Percentiles rank a stretch among this genome's conserved stretches.
These are phyloP conservation scores for Hypoxylon lenormandii DNA, from an alignment of 495 filamentous ascomycete genomes.

Conservation along the genomic window DNA sequence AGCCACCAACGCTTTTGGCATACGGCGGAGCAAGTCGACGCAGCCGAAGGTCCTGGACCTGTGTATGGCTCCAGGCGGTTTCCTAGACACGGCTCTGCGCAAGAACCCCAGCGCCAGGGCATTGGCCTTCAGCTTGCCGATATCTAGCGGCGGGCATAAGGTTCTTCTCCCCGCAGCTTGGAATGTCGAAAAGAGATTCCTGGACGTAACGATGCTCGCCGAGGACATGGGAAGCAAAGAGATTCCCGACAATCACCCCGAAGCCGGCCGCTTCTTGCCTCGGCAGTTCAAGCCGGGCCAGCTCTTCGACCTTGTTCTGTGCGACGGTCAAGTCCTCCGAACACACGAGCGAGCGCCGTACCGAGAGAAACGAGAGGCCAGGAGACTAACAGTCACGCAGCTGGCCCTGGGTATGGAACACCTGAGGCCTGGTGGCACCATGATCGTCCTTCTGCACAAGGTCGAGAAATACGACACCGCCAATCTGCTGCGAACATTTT, in stretches of 20 bases:
- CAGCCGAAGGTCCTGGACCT: conserved; percentile 62
- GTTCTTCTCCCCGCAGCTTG: conserved; percentile 49
- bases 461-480: conserved; percentile 59
- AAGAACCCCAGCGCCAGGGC: conserved; percentile 54
- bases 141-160: conserved; percentile 57
- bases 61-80: conserved; percentile 71
- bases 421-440: conserved; percentile 58
- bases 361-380: conserved; percentile 57
- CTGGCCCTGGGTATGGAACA: conserved; percentile 63
- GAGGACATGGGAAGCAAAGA: conserved; percentile 60
- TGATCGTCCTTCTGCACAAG: conserved; percentile 66
- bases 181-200: conserved; percentile 46
- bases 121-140: conserved; percentile 60
- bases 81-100: conserved; percentile 53
- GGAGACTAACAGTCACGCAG: conserved; percentile 58
- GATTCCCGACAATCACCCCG: conserved; percentile 61
- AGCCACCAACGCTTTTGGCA: conserved; percentile 52
- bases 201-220: conserved; percentile 68
- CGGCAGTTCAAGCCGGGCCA: conserved; percentile 44
- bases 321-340: conserved; percentile 68
- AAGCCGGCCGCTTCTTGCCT: conserved; percentile 56
- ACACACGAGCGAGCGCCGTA: conserved; percentile 58
- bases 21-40: conserved; percentile 49
- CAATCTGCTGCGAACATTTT: conserved; percentile 57
- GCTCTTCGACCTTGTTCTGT: conserved; percentile 67